Evolutionary conservation across 2,329 filamentous ascomycete species (phyloP).

Genomic region (Fusarium algeriense): DNA sequence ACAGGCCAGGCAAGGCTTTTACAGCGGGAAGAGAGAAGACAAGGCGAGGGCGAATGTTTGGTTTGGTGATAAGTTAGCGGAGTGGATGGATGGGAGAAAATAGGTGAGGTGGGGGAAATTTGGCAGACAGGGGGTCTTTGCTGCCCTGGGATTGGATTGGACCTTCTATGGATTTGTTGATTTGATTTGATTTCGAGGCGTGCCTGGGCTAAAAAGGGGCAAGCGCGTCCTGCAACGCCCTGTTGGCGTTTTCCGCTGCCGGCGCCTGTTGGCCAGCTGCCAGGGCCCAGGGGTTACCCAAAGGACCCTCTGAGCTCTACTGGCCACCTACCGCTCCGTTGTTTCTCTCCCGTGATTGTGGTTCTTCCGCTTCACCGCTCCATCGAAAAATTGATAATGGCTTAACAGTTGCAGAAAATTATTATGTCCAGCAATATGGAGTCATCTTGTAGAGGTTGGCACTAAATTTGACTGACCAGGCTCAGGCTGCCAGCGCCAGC

Average conservation of each 20-base stretch:
- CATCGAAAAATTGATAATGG: conserved; percentile 20
- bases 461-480: conserved; percentile 1
- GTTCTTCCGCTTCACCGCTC: conserved; percentile 41
- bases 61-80: conserved; percentile 46
- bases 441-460: background rate
- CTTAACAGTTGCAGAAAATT: conserved; percentile 17
- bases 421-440: conserved; percentile 13
- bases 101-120: conserved; percentile 61
- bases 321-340: conserved; percentile 25
- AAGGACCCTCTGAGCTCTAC: conserved; percentile 14
- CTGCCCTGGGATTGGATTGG: conserved; percentile 47
- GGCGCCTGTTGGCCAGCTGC: conserved; percentile 40
- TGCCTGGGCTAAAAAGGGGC: conserved; percentile 49
- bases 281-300: conserved; percentile 28
- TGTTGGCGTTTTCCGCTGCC: conserved; percentile 40
- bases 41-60: conserved; percentile 44
- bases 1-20: conserved; percentile 49
- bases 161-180: conserved; percentile 53
- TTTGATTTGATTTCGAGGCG: conserved; percentile 48
- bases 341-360: conserved; percentile 13
- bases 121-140: conserved; percentile 54
- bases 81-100: conserved; percentile 52
- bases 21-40: conserved; percentile 45
- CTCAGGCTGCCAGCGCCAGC: background rate
- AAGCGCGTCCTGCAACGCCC: conserved; percentile 51